These are phyloP conservation scores for Haplosporangium sp. DNA, from an alignment of 371 early-diverging fungal genomes.

Conservation along the genomic window DNA sequence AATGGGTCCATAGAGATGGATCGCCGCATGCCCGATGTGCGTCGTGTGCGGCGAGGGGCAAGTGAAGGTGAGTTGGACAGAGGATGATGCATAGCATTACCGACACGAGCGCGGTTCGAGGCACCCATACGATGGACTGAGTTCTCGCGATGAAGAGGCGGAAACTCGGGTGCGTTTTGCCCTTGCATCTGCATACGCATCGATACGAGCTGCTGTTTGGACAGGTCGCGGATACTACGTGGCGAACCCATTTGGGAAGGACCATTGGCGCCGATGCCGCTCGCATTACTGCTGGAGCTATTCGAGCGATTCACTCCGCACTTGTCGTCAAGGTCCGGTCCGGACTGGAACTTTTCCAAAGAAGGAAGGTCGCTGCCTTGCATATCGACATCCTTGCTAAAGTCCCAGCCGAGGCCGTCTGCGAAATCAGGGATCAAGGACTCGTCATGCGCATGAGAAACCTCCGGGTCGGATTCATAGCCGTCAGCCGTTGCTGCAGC, in stretches of 20 bases:
- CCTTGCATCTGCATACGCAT: slow-evolving; percentile 30
- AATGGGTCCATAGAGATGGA: slow-evolving; percentile 32
- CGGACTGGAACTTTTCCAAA: slow-evolving; percentile 20
- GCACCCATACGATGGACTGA: slow-evolving; percentile 3
- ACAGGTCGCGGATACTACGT: slow-evolving; percentile 28
- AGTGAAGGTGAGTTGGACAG: slow-evolving; percentile 11
- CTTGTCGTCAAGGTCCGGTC: slow-evolving; percentile 2
- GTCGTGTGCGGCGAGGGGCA: slow-evolving; percentile 21
- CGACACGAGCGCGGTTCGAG: slow-evolving; percentile 4
- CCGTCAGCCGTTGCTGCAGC: slow-evolving; percentile 19
- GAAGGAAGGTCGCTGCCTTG: slow-evolving; percentile 9
- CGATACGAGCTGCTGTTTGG: slow-evolving; percentile 25
- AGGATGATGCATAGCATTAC: background rate
- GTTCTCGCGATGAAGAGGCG: slow-evolving; percentile 8
- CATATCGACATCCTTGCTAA: slow-evolving; percentile 14
- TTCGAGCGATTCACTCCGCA: slow-evolving; percentile 40
- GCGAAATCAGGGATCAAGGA: slow-evolving; percentile 37
- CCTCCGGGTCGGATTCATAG: slow-evolving; percentile 54
- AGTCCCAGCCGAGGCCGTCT: slow-evolving; percentile 51
- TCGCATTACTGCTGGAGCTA: slow-evolving; percentile 43
- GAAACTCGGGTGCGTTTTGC: slow-evolving; percentile 8
- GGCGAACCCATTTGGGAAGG: slow-evolving; percentile 22
- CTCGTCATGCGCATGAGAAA: slow-evolving; percentile 20
- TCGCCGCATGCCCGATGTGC: slow-evolving; percentile 32
- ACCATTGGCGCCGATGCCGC: slow-evolving; percentile 24